Evolutionary conservation across 805 yeast genomes (phyloP), one percentile per base, ranked within the genome.

Genomic region (Candida ponderosae): DNA sequence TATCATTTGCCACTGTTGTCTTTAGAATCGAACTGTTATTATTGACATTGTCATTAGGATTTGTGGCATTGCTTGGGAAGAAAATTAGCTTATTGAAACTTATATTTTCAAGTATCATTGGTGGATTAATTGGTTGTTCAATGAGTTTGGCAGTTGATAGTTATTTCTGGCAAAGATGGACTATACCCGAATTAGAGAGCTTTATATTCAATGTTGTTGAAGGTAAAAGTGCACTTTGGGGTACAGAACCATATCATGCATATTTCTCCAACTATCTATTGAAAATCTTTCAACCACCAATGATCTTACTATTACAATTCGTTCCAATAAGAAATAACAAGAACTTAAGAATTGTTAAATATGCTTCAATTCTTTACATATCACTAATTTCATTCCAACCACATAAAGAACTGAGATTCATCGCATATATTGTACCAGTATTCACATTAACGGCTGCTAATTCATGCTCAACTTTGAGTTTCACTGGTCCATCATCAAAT

Each of bases 361-460:
- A 72, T 15, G 64, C 86, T 1, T 62, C 82, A 0, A 31, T 79
- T 1, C 35, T 73, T 14, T 89, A 65, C 51, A 67, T 88, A n/a
- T 42, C 63, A 2, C 49, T 76, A 5, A 70, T 88, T 71, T 87
- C 96, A 0, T 56, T 80, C 36, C 93, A 84, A 57, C 88, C 93
- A 3, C 97, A 90, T 50, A 90, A 90, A 55, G 97, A 90, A 63
- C 86, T 95, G 95, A 72, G 97, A 48, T 90, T 90, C 51, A 76
- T 90, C 30, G 65, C 81, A 15, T 90, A 89, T 56, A 63, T 78
- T 0, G 62, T 82, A 4, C 96, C 97, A 1, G 65, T 80, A 0
- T 56, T 86, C 40, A 75, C 81, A 0, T 48, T 81, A 16, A 53
- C 73, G 24, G 88, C 80, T 14, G 57, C 71, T 1, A 51, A 48